Percentiles rank a stretch among this genome's conserved stretches.
Evolutionary conservation across 352 stramenopile species (phyloP).

Genomic region (Globisporangium spinosum): DNA sequence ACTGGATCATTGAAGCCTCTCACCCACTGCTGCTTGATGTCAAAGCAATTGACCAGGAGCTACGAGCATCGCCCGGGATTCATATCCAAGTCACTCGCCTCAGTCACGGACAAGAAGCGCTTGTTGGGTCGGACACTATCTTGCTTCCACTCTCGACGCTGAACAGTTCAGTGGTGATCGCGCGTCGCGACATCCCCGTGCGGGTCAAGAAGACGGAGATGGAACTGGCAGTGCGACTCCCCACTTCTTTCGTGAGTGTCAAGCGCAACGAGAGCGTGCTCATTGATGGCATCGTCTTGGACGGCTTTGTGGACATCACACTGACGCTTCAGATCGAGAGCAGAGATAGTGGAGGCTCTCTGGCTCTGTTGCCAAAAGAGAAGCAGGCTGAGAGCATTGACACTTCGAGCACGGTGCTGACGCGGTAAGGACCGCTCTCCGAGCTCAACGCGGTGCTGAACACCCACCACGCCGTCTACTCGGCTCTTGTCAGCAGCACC

Average conservation of each 20-base stretch:
- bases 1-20: constrained; percentile 16
- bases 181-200: background rate
- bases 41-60: background rate
- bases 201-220: constrained; percentile 8
- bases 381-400: background rate
- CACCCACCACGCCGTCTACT: constrained; percentile 14
- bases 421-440: constrained; percentile 9
- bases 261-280: constrained; percentile 3
- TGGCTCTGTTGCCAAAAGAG: constrained; percentile 5
- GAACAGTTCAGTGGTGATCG: background rate
- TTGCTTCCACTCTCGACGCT: constrained; percentile 8
- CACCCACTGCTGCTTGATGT: constrained; percentile 10
- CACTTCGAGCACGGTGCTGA: background rate
- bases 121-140: constrained; percentile 7
- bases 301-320: constrained; percentile 11
- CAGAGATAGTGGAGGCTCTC: background rate
- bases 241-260: constrained; percentile 7
- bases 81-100: constrained; percentile 2
- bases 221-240: constrained; percentile 10
- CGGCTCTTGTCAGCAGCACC: background rate
- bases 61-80: background rate
- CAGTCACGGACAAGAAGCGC: constrained; percentile 5
- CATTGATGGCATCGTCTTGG: constrained; percentile 13
- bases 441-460: constrained; percentile 17
- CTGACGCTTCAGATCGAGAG: constrained; percentile 11